Conservation (phyloP, 176 grass and related monocot genomes). For the Oryza brachyantha region DNA sequence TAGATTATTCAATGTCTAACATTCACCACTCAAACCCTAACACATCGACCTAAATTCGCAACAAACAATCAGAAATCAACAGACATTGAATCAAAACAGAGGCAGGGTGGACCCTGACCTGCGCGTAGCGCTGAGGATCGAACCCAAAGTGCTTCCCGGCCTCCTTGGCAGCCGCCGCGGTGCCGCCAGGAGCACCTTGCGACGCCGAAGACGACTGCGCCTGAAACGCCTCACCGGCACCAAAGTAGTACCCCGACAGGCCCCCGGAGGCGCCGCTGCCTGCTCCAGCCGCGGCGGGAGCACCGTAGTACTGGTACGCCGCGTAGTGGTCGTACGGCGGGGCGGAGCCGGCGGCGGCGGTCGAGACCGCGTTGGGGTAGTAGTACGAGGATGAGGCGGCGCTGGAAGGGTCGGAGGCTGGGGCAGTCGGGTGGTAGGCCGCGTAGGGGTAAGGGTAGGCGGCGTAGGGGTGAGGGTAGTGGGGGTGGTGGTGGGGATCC, state of each 20-base stretch:
- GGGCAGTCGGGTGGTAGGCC: conserved; percentile 22
- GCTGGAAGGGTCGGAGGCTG: not conserved
- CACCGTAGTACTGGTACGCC: conserved; percentile 26
- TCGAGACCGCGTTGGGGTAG: not conserved
- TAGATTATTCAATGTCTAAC: not conserved
- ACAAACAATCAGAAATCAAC: not conserved
- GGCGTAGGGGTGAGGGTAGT: conserved; percentile 28
- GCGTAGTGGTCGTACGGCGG: conserved; percentile 27
- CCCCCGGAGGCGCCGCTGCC: not conserved
- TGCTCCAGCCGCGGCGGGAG: not conserved
- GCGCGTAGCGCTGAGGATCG: conserved; percentile 49
- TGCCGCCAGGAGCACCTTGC: not conserved
- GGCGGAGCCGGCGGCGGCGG: not conserved
- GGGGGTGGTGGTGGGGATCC: not conserved
- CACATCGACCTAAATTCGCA: conserved; percentile 11
- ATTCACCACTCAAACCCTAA: not conserved
- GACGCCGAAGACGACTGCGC: not conserved
- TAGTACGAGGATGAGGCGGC: conserved; percentile 15
- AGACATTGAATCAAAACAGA: not conserved
- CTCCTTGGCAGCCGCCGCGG: not conserved
- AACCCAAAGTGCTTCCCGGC: conserved; percentile 40
- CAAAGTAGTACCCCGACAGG: conserved; percentile 32
- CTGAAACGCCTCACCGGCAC: conserved; percentile 28
- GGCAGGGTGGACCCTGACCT: conserved; percentile 30
- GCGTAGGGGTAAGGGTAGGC: conserved; percentile 22